Conservation (phyloP, 306 rosid species). For the Hippophae gyantsensis region DNA sequence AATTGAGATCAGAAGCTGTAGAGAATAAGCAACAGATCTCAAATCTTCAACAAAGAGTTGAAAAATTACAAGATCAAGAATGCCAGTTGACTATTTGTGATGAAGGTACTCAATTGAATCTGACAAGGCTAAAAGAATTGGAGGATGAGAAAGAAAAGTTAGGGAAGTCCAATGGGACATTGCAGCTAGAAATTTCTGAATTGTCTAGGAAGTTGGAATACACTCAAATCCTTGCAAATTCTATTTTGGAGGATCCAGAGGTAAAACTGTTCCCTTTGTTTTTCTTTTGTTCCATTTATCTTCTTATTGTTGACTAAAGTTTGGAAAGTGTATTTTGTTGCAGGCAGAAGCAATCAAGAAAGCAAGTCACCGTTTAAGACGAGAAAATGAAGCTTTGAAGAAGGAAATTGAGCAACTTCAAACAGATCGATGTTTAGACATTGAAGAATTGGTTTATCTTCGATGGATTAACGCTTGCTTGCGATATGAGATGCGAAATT, state of each 20-base stretch:
- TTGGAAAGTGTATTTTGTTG: conserved; percentile 10
- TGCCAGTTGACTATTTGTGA: conserved; percentile 22
- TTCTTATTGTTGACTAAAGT: conserved; percentile 6
- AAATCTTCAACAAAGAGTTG: conserved; percentile 50
- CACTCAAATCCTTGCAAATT: conserved; percentile 68
- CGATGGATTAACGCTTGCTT: conserved; percentile 93
- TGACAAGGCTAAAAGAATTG: conserved; percentile 42
- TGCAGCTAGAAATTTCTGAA: conserved; percentile 55
- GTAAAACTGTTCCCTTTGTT: conserved; percentile 20
- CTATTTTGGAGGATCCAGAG: conserved; percentile 57
- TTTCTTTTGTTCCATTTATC: conserved; percentile 1
- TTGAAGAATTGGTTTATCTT: conserved; percentile 78
- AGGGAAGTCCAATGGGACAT: conserved; percentile 38
- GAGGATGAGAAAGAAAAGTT: conserved; percentile 51
- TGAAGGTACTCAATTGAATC: conserved; percentile 28
- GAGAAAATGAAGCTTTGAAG: conserved; percentile 35
- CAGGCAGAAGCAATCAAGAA: conserved; percentile 46
- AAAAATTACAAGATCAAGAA: conserved; percentile 57
- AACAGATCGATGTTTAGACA: conserved; percentile 52
- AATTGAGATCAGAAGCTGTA: conserved; percentile 58
- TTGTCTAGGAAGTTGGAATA: conserved; percentile 63
- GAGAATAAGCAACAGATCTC: conserved; percentile 57
- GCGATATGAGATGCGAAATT: conserved; percentile 63
- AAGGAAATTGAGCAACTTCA: conserved; percentile 55
- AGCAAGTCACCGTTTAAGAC: conserved; percentile 33